Percentiles rank a stretch among this genome's conserved stretches.
These are phyloP conservation scores for Mucor indicus DNA, from an alignment of 371 early-diverging fungal species.

Conservation along the genomic window DNA sequence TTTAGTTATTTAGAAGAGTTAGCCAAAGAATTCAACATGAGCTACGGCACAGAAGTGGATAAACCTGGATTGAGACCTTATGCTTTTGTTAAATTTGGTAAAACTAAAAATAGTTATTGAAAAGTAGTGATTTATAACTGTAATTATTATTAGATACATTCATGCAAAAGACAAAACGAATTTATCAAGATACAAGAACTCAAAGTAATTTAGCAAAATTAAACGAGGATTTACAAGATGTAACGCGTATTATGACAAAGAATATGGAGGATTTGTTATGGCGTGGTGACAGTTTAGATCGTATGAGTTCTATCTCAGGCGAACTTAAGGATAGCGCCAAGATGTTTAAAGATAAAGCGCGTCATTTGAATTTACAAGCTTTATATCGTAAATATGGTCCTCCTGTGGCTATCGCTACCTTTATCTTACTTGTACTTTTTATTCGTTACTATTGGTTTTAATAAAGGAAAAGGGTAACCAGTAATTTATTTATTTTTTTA, in stretches of 20 bases:
- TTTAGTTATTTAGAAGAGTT: conserved; percentile 94
- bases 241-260: conserved; percentile 95
- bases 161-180: conserved; percentile 94
- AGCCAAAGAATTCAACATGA: conserved; percentile 89
- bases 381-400: conserved; percentile 95
- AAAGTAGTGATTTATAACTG: no score
- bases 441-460: conserved; percentile 71
- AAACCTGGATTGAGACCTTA: conserved; percentile 89
- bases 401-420: conserved; percentile 69
- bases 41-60: conserved; percentile 86
- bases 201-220: conserved; percentile 88
- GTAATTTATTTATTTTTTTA: no score
- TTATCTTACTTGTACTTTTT: conserved; percentile 78
- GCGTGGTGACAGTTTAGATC: conserved; percentile 86
- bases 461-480: no score
- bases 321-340: conserved; percentile 53
- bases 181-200: conserved; percentile 94
- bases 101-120: no score
- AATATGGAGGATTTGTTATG: conserved; percentile 96
- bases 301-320: conserved; percentile 59
- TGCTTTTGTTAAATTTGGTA: conserved; percentile 95
- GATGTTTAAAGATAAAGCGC: conserved; percentile 59
- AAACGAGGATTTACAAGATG: conserved; percentile 95
- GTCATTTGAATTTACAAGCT: conserved; percentile 81
- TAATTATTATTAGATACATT: conserved; percentile 87